Base-by-base conservation (phyloP, 2,329 filamentous ascomycete genomes). In the Sporothrix luriei region DNA sequence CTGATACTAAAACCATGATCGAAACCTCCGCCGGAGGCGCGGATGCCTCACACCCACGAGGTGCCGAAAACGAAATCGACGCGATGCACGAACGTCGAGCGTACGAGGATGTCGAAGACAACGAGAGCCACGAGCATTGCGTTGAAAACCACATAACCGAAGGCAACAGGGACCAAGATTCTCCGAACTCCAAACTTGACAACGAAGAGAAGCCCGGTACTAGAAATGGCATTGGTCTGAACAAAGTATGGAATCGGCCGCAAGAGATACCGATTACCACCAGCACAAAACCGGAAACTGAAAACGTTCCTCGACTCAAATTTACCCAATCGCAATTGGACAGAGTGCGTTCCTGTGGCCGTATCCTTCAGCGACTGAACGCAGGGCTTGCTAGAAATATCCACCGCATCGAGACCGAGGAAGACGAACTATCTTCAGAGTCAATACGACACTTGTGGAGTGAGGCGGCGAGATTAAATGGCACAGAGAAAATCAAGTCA, bases 381-480 rank as follows among this genome's bases (percentile, higher is more conserved):
- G 24, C 9, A 1, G 65, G 54, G 11, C 59, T 72, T 5, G 13
- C 10, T 4, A 48, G n/a, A 14, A 68, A 66, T 52, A 64, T 71
- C 14, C n/a, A 40, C 10, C 70, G 61, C 2, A 46, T 69, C 24
- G 49, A 71, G 26, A 13, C 13, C 2, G 33, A 54, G 11, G 29
- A 46, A 11, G 46, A 70, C 57, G n/a, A 48, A 4, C 21, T 24
- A 3, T 33, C 57, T 7, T 46, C 64, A 1, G 16, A 24, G 3
- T 49, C 64, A 3, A 66, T 71, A 26, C 26, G 11, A 16, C 66
- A 72, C 59, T 38, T 70, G 4, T 71, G 68, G 59, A 4, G 52
- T 2, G 71, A 72, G 43, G 71, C 71, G 1, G 66, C 21, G 29
- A 66, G 70, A 7, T 66, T 70, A n/a, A 67, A 70, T 5, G 71